phyloP scores from a whole-genome alignment of 1,284 basidiomycete species.

The Phenoliferia sp. region DNA sequence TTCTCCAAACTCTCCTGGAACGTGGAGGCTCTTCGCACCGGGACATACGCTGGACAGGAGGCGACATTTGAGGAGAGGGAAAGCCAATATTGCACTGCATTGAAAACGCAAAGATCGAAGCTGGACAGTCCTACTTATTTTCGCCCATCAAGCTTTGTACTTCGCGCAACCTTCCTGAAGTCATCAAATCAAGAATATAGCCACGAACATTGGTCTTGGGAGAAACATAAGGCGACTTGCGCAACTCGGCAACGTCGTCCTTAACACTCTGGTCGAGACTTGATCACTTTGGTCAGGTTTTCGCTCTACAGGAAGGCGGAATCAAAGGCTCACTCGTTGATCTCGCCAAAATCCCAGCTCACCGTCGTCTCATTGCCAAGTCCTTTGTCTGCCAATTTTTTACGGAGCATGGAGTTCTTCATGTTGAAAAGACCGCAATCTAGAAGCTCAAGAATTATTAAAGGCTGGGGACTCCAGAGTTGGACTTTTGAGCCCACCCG shows the following conservation, averaged over 20 bases:
- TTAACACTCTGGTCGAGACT: not conserved
- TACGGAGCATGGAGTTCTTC: not conserved
- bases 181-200: not conserved
- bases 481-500: not conserved
- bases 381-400: not conserved
- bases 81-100: not conserved
- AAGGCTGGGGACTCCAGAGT: not conserved
- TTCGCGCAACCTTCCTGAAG: not conserved
- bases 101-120: not conserved
- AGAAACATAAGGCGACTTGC: not conserved
- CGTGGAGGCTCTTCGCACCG: too few relatives aligned
- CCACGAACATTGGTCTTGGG: not conserved
- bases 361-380: not conserved
- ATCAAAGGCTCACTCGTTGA: not conserved
- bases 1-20: too few relatives aligned
- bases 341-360: not conserved
- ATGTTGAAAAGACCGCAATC: not conserved
- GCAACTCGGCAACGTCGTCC: not conserved
- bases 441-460: not conserved
- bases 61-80: not conserved
- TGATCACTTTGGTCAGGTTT: not conserved
- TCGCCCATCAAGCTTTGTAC: not conserved
- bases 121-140: not conserved
- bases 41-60: too few relatives aligned
- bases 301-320: not conserved